Percentiles rank a stretch among this genome's conserved stretches.
These are phyloP conservation scores for Alternaria alternata DNA, from an alignment of 2,329 filamentous ascomycete species.

Conservation along the genomic window DNA sequence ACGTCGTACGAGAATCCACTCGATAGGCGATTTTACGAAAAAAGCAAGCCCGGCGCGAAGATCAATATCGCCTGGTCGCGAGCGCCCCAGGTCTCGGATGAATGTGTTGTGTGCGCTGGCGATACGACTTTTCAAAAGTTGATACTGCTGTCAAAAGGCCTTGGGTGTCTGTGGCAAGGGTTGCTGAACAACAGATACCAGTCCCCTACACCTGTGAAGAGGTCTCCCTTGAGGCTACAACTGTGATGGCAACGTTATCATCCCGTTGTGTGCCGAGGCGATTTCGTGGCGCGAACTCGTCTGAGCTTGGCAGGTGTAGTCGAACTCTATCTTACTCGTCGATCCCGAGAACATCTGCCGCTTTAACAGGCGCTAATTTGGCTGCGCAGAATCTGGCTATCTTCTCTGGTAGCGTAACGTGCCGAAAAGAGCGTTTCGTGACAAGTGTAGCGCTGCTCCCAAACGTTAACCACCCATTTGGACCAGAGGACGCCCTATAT, in stretches of 20 bases:
- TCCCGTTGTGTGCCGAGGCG: neutral
- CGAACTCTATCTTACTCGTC: neutral
- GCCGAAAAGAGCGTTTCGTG: constrained; percentile 13
- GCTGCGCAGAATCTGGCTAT: neutral
- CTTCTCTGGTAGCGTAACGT: constrained; percentile 5
- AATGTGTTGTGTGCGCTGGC: neutral
- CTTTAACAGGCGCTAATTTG: constrained; percentile 5
- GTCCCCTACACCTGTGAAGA: neutral
- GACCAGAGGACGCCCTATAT: neutral
- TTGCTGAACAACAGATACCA: neutral
- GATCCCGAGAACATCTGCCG: neutral
- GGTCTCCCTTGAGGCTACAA: neutral
- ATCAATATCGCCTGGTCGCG: neutral
- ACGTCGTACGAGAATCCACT: constrained; percentile 6
- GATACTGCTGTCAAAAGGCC: neutral
- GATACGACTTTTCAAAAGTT: neutral
- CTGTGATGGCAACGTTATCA: neutral
- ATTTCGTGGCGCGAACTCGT: constrained; percentile 1
- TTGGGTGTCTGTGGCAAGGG: neutral
- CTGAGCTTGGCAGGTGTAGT: constrained; percentile 10
- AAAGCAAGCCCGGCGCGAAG: constrained; percentile 6
- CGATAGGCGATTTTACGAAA: constrained; percentile 7
- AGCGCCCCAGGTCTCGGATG: neutral
- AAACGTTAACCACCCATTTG: neutral
- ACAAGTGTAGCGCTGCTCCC: neutral